Evolutionary conservation across 768 basidiomycete genomes (phyloP).

Genomic region (Aureoboletus auriporus): DNA sequence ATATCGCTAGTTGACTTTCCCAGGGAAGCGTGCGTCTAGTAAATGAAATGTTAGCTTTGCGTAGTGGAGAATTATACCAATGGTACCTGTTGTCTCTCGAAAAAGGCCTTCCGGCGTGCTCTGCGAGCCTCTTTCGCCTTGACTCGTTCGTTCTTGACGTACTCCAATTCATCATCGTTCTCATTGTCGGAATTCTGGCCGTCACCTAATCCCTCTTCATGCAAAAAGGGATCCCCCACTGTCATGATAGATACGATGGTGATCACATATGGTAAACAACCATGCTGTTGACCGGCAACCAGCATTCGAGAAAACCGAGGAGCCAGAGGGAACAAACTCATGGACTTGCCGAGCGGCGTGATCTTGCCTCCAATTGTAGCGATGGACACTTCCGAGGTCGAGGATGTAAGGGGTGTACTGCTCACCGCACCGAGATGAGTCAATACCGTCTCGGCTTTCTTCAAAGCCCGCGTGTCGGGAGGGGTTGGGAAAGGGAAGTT

Average conservation of each 20-base stretch:
- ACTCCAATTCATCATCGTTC: slow-evolving; percentile 33
- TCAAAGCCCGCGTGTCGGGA: slow-evolving; percentile 72
- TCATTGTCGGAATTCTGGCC: slow-evolving; percentile 41
- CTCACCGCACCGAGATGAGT: slow-evolving; percentile 80
- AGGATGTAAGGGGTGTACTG: slow-evolving; percentile 23
- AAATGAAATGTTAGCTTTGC: not conserved
- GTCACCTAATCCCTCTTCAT: slow-evolving; percentile 63
- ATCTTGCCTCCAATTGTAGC: slow-evolving; percentile 55
- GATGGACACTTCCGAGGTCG: slow-evolving; percentile 10
- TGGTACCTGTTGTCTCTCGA: slow-evolving; percentile 73
- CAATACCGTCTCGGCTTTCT: slow-evolving; percentile 78
- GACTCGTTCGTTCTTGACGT: slow-evolving; percentile 44
- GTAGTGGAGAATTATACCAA: not conserved
- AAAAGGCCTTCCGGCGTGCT: slow-evolving; percentile 71
- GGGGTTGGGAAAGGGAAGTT: slow-evolving; percentile 99
- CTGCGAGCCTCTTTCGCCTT: slow-evolving; percentile 57
- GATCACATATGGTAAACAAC: slow-evolving; percentile 88
- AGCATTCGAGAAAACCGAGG: slow-evolving; percentile 97
- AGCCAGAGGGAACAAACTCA: slow-evolving; percentile 91
- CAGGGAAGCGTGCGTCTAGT: slow-evolving; percentile 71
- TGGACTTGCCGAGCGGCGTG: slow-evolving; percentile 85
- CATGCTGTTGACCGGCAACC: slow-evolving; percentile 80
- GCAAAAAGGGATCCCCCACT: slow-evolving; percentile 93
- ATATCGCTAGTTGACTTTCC: slow-evolving; percentile 82
- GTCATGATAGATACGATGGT: slow-evolving; percentile 87